Evolutionary conservation across 2,329 filamentous ascomycete genomes (phyloP).

Genomic region (Escovopsis weberi): DNA sequence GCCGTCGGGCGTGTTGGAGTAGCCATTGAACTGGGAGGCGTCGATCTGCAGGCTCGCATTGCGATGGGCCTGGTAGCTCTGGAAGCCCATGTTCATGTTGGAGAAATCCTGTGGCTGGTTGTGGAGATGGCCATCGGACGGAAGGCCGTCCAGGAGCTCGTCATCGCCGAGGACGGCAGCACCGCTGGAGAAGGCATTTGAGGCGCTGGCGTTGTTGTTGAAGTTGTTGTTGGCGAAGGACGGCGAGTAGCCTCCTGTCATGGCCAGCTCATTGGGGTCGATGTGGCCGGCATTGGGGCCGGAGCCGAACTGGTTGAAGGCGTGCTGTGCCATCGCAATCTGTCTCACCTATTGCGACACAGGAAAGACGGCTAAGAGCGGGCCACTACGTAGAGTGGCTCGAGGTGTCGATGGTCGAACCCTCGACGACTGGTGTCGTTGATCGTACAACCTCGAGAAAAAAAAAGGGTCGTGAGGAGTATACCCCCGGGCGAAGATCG

Average conservation of each 20-base stretch:
- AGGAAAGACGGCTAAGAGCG: neutral
- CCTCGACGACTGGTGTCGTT: too few species aligned
- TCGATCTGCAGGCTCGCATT: conserved; percentile 45
- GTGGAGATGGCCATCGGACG: conserved; percentile 38
- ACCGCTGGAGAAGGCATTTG: conserved; percentile 61
- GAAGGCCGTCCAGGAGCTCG: conserved; percentile 65
- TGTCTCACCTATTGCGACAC: neutral
- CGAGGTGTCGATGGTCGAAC: neutral
- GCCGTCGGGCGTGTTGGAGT: conserved; percentile 82
- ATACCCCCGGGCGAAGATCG: too few species aligned
- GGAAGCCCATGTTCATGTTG: conserved; percentile 44
- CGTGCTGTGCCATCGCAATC: conserved; percentile 37
- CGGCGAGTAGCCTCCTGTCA: conserved; percentile 46
- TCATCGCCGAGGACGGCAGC: conserved; percentile 75
- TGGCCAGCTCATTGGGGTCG: conserved; percentile 73
- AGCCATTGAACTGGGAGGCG: conserved; percentile 59
- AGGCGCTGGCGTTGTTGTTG: conserved; percentile 45
- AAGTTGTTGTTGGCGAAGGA: conserved; percentile 41
- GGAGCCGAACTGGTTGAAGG: conserved; percentile 41
- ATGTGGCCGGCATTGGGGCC: conserved; percentile 45
- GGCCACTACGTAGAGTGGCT: too few species aligned
- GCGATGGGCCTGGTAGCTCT: conserved; percentile 41
- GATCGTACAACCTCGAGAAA: too few species aligned
- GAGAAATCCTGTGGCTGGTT: conserved; percentile 42
- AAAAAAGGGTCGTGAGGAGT: too few species aligned